Evolutionary conservation across 225 moss, liverwort and hornwort species (phyloP).

Genomic region (Sphagnum contortum): DNA sequence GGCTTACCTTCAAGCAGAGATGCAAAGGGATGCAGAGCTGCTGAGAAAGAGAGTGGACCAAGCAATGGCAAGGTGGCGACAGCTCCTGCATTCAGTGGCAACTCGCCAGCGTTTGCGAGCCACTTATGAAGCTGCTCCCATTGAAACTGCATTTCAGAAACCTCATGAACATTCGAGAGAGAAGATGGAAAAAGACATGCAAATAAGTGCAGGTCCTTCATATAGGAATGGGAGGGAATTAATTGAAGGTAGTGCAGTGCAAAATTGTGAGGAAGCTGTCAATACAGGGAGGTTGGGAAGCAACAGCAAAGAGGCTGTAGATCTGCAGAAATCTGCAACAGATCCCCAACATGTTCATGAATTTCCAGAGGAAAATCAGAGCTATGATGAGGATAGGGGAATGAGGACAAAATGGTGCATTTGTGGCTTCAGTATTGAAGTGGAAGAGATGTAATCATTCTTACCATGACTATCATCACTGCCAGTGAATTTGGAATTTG

Average conservation of each 20-base stretch:
- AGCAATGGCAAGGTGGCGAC: slow-evolving; percentile 47
- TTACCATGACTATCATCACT: no score
- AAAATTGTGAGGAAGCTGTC: not conserved
- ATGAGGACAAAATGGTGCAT: slow-evolving; percentile 61
- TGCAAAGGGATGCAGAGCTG: slow-evolving; percentile 27
- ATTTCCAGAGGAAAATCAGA: slow-evolving; percentile 47
- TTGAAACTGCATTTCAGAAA: slow-evolving; percentile 12
- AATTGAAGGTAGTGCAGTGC: not conserved
- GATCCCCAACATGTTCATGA: slow-evolving; percentile 51
- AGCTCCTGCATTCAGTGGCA: slow-evolving; percentile 45
- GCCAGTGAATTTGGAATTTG: no score
- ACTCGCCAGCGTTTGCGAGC: slow-evolving; percentile 52
- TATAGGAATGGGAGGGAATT: no score
- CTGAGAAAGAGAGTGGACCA: slow-evolving; percentile 49
- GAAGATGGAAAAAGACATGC: no score
- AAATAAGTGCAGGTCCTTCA: no score
- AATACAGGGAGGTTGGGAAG: not conserved
- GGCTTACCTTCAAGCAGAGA: slow-evolving; percentile 44
- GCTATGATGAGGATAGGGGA: slow-evolving; percentile 63
- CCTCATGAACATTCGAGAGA: not conserved
- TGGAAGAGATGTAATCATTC: slow-evolving; percentile 69
- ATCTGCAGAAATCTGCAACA: slow-evolving; percentile 14
- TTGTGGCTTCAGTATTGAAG: slow-evolving; percentile 66
- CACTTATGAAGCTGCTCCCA: slow-evolving; percentile 40
- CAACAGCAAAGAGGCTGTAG: slow-evolving; percentile 2